Percentiles rank a stretch among this genome's conserved stretches.
Conservation (phyloP, 164 flowering plant genomes). For the Akebia trifoliata region DNA sequence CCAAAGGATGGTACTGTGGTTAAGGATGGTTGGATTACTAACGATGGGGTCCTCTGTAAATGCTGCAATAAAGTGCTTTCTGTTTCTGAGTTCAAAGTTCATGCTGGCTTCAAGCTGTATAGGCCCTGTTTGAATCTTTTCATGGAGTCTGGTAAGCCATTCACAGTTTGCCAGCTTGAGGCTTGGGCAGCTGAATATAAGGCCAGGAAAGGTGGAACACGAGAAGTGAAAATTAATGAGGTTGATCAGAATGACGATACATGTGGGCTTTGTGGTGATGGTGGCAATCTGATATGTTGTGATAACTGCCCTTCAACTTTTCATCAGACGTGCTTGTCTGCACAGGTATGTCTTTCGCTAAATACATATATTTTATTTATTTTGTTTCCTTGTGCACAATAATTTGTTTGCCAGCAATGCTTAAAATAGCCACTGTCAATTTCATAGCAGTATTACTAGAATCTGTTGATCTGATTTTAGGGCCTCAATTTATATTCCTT, state of each 20-base stretch:
- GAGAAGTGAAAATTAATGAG: conserved; percentile 18
- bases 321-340: conserved; percentile 7
- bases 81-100: conserved; percentile 67
- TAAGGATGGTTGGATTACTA: conserved; percentile 67
- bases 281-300: conserved; percentile 7
- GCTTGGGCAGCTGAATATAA: conserved; percentile 96
- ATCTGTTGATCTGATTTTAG: too few species aligned
- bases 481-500: too few species aligned
- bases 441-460: too few species aligned
- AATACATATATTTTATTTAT: not conserved
- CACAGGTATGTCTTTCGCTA: conserved; percentile 11
- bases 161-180: conserved; percentile 71
- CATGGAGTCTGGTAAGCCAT: conserved; percentile 71
- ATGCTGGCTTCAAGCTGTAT: conserved; percentile 67
- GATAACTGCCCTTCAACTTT: conserved; percentile 9
- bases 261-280: conserved; percentile 13
- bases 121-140: conserved; percentile 73
- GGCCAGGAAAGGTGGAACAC: conserved; percentile 43
- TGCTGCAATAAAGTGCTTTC: conserved; percentile 68
- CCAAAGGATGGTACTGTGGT: conserved; percentile 48
- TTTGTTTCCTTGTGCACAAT: not conserved
- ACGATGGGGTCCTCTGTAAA: conserved; percentile 67
- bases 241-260: conserved; percentile 8
- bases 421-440: not conserved
- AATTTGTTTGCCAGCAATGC: not conserved